Percentiles rank a stretch among this genome's conserved stretches.
Evolutionary conservation across 306 rosid species (phyloP).

Genomic region (Prunus fruticosa): DNA sequence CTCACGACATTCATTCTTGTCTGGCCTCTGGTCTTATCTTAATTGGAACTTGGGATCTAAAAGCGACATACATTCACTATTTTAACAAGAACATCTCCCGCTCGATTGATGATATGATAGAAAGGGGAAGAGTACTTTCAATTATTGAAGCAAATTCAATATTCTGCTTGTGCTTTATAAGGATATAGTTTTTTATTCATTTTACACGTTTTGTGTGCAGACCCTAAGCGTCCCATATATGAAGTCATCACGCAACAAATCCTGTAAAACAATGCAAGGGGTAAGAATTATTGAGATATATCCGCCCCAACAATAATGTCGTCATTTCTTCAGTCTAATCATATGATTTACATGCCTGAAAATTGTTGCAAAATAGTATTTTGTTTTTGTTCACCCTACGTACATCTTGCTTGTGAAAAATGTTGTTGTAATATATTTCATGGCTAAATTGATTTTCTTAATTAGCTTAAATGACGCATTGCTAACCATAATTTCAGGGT

Average conservation of each 20-base stretch:
- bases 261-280: conserved; percentile 44
- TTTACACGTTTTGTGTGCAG: conserved; percentile 38
- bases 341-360: background rate
- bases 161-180: background rate
- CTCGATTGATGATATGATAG: background rate
- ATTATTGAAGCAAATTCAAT: background rate
- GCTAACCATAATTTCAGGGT: conserved; percentile 32
- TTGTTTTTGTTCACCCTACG: background rate
- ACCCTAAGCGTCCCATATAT: conserved; percentile 88
- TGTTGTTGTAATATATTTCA: background rate
- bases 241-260: conserved; percentile 57
- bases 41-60: background rate
- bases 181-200: background rate
- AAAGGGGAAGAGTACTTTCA: background rate
- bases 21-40: background rate
- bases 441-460: background rate
- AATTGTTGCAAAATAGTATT: background rate
- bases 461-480: background rate
- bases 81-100: too few relatives aligned
- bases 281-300: conserved; percentile 26
- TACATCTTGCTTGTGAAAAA: background rate
- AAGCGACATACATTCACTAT: background rate
- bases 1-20: background rate
- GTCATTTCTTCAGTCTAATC: background rate
- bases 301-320: too few relatives aligned